A percentile compares a stretch with the other conserved stretches of the same genome.
Conservation (phyloP, 805 yeast species). For the Yarrowia divulgata region DNA sequence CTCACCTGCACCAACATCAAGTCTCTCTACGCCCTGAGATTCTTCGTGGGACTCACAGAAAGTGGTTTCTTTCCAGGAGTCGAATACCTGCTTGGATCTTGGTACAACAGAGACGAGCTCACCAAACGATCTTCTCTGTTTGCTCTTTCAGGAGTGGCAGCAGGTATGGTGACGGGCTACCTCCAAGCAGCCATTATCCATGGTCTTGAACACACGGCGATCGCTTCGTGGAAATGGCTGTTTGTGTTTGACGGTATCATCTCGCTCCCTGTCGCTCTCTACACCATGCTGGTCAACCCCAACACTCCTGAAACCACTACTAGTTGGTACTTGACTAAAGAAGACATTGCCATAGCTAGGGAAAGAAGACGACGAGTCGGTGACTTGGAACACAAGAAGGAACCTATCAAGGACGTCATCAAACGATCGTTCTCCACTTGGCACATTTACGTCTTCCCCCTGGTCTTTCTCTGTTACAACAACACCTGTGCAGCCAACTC, state of each 20-base stretch:
- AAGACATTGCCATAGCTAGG: neutral
- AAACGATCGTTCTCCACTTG: conserved; percentile 16
- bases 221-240: conserved; percentile 31
- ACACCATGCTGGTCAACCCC: conserved; percentile 26
- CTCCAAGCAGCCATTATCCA: conserved; percentile 8
- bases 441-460: conserved; percentile 31
- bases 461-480: conserved; percentile 26
- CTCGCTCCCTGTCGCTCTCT: conserved; percentile 25
- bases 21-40: conserved; percentile 51
- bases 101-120: conserved; percentile 52
- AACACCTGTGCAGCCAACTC: conserved; percentile 22
- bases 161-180: conserved; percentile 16
- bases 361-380: conserved; percentile 21
- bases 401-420: conserved; percentile 3
- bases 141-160: conserved; percentile 23
- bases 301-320: conserved; percentile 22
- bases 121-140: conserved; percentile 18
- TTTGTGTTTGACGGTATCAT: conserved; percentile 31
- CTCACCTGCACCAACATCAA: conserved; percentile 49
- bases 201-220: conserved; percentile 12
- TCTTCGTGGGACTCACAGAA: conserved; percentile 54
- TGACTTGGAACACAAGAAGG: conserved; percentile 21
- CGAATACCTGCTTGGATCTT: conserved; percentile 46
- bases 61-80: conserved; percentile 57
- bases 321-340: conserved; percentile 14